These are phyloP conservation scores for Ajuga reptans DNA, from an alignment of 305 asterid genomes.

Conservation along the genomic window DNA sequence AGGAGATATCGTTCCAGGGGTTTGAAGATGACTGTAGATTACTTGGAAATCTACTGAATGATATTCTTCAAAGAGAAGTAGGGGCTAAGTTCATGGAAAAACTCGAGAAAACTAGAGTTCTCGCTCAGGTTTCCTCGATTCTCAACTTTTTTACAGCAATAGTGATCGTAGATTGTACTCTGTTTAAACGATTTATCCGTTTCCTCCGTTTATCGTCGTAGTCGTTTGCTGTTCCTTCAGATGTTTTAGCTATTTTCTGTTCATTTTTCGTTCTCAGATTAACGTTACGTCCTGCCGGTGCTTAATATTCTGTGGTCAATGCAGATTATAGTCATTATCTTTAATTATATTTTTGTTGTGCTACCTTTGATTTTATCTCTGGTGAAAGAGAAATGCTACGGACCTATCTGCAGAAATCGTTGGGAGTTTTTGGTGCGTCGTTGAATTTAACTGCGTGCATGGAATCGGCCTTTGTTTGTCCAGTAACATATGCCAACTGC, in stretches of 20 bases:
- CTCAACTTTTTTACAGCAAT: neutral
- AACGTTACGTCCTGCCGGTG: too few species aligned
- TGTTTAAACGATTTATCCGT: neutral
- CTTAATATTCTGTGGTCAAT: slow-evolving; percentile 1
- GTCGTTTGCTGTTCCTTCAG: neutral
- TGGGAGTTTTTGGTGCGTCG: neutral
- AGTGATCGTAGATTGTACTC: neutral
- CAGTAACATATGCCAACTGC: neutral
- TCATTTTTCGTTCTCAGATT: neutral
- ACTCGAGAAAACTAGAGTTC: slow-evolving; percentile 67
- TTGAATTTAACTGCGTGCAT: neutral
- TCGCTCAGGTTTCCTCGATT: slow-evolving; percentile 57
- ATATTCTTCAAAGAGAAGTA: slow-evolving; percentile 79
- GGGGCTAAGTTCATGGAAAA: slow-evolving; percentile 71
- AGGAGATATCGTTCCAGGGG: slow-evolving; percentile 85
- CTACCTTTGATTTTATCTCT: neutral
- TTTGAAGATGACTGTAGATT: slow-evolving; percentile 86
- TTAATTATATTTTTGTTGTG: neutral
- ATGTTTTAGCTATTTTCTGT: neutral
- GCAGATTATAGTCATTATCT: neutral
- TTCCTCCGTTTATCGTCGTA: neutral
- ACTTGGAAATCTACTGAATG: slow-evolving; percentile 72
- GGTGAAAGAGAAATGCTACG: neutral
- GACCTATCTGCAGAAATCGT: neutral
- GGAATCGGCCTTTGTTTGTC: neutral